Percentiles rank a stretch among this genome's conserved stretches.
phyloP scores from a whole-genome alignment of 1,284 basidiomycete genomes.

The Pholiota adiposa region DNA sequence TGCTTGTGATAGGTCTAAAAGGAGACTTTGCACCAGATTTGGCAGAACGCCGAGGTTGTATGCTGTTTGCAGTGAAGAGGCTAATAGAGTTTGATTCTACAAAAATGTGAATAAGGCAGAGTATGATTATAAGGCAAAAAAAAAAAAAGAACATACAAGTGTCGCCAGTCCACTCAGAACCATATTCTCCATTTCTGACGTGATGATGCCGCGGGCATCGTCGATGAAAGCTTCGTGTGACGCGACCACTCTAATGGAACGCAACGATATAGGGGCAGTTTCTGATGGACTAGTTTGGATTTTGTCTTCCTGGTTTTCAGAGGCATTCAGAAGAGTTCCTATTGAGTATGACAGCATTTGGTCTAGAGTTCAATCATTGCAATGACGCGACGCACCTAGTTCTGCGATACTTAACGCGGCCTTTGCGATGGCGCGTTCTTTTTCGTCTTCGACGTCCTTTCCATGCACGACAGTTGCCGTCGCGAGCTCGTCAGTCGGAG shows the following conservation, averaged over 20 bases:
- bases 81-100: conserved; percentile 88
- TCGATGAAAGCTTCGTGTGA: conserved; percentile 75
- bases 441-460: conserved; percentile 70
- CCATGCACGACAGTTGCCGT: conserved; percentile 27
- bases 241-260: conserved; percentile 71
- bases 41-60: conserved; percentile 90
- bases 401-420: conserved; percentile 91
- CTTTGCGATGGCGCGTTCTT: conserved; percentile 85
- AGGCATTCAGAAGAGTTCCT: conserved; percentile 47
- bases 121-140: not conserved
- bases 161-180: conserved; percentile 77
- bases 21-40: conserved; percentile 78
- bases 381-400: conserved; percentile 57
- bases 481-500: conserved; percentile 19
- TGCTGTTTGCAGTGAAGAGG: conserved; percentile 92
- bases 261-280: conserved; percentile 54
- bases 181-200: conserved; percentile 87
- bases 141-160: conserved; percentile 53
- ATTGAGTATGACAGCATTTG: not conserved
- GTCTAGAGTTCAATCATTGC: not conserved
- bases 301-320: conserved; percentile 22
- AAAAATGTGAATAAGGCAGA: not conserved
- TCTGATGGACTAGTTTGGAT: not conserved
- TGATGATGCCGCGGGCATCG: conserved; percentile 69
- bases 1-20: conserved; percentile 83